Percentiles rank a stretch among this genome's conserved stretches.
phyloP scores from a whole-genome alignment of 139 green algal genomes.

The Coccomyxa sp. region DNA sequence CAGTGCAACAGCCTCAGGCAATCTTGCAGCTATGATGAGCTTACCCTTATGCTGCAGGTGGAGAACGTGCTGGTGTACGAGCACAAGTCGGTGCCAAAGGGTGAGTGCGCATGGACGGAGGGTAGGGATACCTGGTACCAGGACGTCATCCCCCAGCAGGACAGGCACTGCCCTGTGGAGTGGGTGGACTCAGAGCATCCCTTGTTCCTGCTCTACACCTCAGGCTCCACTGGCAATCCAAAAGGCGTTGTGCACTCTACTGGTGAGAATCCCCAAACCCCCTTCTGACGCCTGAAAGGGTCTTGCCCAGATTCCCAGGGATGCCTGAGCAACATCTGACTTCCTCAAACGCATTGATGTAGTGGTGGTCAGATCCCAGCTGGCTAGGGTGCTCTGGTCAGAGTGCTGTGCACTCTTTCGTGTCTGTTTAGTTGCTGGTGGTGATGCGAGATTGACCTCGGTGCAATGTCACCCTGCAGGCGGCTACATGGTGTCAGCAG shows the following conservation, averaged over 20 bases:
- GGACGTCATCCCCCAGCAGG: slow-evolving; percentile 57
- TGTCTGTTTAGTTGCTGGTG: not conserved
- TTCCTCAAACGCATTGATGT: too few species aligned
- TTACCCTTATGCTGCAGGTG: slow-evolving; percentile 8
- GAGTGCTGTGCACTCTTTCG: too few species aligned
- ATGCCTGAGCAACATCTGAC: too few species aligned
- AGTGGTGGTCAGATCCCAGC: too few species aligned
- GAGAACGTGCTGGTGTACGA: slow-evolving; percentile 52
- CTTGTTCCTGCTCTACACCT: slow-evolving; percentile 95
- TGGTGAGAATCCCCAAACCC: slow-evolving; percentile 19
- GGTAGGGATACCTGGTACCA: slow-evolving; percentile 69
- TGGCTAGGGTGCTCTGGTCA: too few species aligned
- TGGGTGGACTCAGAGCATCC: slow-evolving; percentile 85
- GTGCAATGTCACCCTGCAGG: slow-evolving; percentile 14
- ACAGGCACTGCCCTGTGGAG: slow-evolving; percentile 62
- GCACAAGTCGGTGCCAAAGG: not conserved
- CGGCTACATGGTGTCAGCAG: slow-evolving; percentile 83
- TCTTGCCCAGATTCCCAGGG: too few species aligned
- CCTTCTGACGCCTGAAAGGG: too few species aligned
- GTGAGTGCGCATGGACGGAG: not conserved
- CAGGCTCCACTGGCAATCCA: slow-evolving; percentile 89
- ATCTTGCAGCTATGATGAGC: not conserved
- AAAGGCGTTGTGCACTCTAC: slow-evolving; percentile 97
- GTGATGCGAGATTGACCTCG: too few species aligned
- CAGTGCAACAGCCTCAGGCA: not conserved